Conservation (phyloP, 2,329 filamentous ascomycete genomes). For the Alternaria sp. region DNA sequence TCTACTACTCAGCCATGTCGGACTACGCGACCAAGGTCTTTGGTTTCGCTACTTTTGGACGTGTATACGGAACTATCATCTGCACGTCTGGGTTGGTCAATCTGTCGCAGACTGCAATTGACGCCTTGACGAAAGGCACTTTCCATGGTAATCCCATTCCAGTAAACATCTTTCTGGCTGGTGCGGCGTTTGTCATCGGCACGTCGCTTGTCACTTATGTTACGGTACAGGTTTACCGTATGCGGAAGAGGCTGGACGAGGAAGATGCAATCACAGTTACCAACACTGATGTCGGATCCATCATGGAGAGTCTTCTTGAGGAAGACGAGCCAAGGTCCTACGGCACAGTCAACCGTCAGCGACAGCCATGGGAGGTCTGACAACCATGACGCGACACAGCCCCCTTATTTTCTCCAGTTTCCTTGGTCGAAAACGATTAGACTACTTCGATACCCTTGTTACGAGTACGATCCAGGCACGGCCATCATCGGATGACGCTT, state of each 20-base stretch:
- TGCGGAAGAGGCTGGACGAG: conserved; percentile 44
- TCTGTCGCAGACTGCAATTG: conserved; percentile 80
- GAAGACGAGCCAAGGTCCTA: conserved; percentile 45
- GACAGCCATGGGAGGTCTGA: conserved; percentile 27
- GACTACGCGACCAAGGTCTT: conserved; percentile 93
- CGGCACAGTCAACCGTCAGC: conserved; percentile 31
- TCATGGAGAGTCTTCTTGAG: conserved; percentile 50
- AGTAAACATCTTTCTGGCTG: conserved; percentile 74
- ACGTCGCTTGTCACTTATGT: conserved; percentile 63
- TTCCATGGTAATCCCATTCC: conserved; percentile 78
- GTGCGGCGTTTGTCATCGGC: conserved; percentile 70
- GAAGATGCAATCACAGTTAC: conserved; percentile 65
- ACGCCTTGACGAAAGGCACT: conserved; percentile 75
- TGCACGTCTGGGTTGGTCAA: conserved; percentile 84
- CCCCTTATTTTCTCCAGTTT: not conserved
- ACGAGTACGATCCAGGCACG: conserved; percentile 4
- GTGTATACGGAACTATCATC: conserved; percentile 88
- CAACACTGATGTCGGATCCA: conserved; percentile 75
- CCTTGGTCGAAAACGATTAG: not conserved
- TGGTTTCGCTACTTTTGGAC: conserved; percentile 87
- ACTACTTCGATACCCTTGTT: not conserved
- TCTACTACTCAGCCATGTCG: conserved; percentile 90
- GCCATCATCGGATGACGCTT: not conserved
- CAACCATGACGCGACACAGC: too few relatives aligned
- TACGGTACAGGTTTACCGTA: conserved; percentile 40